Percentiles rank a stretch among this genome's conserved stretches.
These are phyloP conservation scores for Skeletonema marinoi DNA, from an alignment of 108 stramenopile species.

Conservation along the genomic window DNA sequence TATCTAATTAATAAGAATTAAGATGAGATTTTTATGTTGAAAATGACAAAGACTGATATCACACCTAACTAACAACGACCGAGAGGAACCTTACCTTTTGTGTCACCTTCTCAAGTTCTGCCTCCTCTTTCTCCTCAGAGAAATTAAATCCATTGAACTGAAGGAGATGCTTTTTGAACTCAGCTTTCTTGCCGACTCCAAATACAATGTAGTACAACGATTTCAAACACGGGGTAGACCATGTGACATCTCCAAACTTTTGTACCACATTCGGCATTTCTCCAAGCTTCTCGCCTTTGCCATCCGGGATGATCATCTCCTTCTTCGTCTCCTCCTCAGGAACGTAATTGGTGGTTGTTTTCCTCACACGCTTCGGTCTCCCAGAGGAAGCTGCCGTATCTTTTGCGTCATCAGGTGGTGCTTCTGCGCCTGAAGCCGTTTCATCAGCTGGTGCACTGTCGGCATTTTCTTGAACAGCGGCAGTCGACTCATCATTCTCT, in stretches of 20 bases:
- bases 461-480: neutral
- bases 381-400: conserved; percentile 7
- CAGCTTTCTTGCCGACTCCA: conserved; percentile 40
- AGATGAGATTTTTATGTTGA: neutral
- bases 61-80: neutral
- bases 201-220: conserved; percentile 32
- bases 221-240: conserved; percentile 33
- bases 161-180: conserved; percentile 42
- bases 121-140: conserved; percentile 38
- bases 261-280: conserved; percentile 41
- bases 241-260: conserved; percentile 34
- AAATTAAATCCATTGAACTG: conserved; percentile 44
- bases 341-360: conserved; percentile 14
- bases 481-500: neutral
- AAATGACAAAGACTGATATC: neutral
- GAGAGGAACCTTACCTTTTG: neutral
- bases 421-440: neutral
- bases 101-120: conserved; percentile 21
- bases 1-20: conserved; percentile 8
- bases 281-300: conserved; percentile 36
- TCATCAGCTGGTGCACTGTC: neutral
- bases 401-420: neutral
- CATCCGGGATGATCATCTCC: conserved; percentile 20
- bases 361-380: conserved; percentile 20
- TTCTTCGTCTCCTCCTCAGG: conserved; percentile 13